Conservation (phyloP, 129 eudicot genomes). For the Flaveria bidentis region DNA sequence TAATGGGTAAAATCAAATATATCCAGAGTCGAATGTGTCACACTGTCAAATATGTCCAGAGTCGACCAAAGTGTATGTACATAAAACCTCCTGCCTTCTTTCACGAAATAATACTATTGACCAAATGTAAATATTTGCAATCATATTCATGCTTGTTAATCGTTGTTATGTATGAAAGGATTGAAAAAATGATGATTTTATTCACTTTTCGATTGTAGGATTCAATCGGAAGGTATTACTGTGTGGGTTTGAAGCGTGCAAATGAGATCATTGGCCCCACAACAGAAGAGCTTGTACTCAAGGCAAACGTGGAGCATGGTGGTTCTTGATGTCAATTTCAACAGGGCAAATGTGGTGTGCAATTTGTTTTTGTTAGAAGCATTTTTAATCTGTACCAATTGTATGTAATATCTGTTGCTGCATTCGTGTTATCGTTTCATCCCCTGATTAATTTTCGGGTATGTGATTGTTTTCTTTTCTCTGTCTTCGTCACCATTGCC, state of each 20-base stretch:
- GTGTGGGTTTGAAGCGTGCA: conserved; percentile 89
- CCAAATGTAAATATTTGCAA: not conserved
- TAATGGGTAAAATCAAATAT: not conserved
- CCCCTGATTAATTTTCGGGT: not conserved
- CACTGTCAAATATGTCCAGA: not conserved
- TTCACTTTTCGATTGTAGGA: conserved; percentile 50
- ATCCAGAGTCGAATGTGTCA: not conserved
- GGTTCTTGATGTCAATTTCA: conserved; percentile 37
- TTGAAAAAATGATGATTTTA: not conserved
- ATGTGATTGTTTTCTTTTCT: not conserved
- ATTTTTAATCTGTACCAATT: conserved; percentile 19
- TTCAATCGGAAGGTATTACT: conserved; percentile 80
- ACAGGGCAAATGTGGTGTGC: conserved; percentile 22
- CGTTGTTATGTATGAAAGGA: not conserved
- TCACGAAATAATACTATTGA: not conserved
- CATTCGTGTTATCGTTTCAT: conserved; percentile 8
- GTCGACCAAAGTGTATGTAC: not conserved
- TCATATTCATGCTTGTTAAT: not conserved
- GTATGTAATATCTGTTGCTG: conserved; percentile 21
- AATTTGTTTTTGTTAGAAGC: conserved; percentile 18
- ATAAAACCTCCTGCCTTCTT: not conserved
- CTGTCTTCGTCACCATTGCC: not conserved
- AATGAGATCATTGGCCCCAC: conserved; percentile 95
- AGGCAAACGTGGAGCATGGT: conserved; percentile 52
- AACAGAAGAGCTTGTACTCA: conserved; percentile 86